Evolutionary conservation across 345 rosid genomes (phyloP).

Genomic region (Stellera chamaejasme): DNA sequence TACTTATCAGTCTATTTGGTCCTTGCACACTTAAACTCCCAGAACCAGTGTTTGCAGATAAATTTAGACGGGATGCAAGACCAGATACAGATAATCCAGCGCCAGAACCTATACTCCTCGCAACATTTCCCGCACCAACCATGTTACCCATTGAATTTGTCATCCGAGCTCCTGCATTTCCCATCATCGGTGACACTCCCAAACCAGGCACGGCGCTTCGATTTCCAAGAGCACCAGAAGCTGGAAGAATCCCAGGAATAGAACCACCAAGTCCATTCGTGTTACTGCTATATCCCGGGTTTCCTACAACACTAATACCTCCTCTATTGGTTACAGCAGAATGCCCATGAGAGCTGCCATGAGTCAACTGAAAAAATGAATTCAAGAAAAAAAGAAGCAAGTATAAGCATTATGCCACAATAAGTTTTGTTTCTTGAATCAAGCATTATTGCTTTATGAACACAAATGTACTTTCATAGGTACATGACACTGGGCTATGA

Average conservation of each 20-base stretch:
- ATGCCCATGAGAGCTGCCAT: slow-evolving; percentile 80
- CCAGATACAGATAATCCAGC: slow-evolving; percentile 87
- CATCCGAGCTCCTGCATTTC: slow-evolving; percentile 79
- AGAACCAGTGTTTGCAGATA: slow-evolving; percentile 72
- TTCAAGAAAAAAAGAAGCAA: background rate
- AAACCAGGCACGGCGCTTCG: slow-evolving; percentile 76
- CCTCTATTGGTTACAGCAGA: slow-evolving; percentile 91
- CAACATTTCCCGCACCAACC: slow-evolving; percentile 88
- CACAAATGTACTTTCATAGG: too few species aligned
- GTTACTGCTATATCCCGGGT: slow-evolving; percentile 75
- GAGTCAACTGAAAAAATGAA: slow-evolving; percentile 63
- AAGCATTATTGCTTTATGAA: too few species aligned
- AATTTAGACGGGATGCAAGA: slow-evolving; percentile 74
- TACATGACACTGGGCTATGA: slow-evolving; percentile 2
- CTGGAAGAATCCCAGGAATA: slow-evolving; percentile 91
- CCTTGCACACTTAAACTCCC: slow-evolving; percentile 76
- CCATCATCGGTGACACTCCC: slow-evolving; percentile 89
- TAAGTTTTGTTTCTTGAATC: too few species aligned
- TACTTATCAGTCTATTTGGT: slow-evolving; percentile 80
- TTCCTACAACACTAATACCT: slow-evolving; percentile 81
- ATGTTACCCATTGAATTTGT: slow-evolving; percentile 87
- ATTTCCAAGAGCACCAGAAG: slow-evolving; percentile 75
- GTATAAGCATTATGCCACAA: background rate
- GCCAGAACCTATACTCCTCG: slow-evolving; percentile 78
- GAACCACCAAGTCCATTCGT: slow-evolving; percentile 88